Evolutionary conservation across 208 protist species (phyloP), one percentile per base, ranked within the genome.

Genomic region (Crithidia sp.): DNA sequence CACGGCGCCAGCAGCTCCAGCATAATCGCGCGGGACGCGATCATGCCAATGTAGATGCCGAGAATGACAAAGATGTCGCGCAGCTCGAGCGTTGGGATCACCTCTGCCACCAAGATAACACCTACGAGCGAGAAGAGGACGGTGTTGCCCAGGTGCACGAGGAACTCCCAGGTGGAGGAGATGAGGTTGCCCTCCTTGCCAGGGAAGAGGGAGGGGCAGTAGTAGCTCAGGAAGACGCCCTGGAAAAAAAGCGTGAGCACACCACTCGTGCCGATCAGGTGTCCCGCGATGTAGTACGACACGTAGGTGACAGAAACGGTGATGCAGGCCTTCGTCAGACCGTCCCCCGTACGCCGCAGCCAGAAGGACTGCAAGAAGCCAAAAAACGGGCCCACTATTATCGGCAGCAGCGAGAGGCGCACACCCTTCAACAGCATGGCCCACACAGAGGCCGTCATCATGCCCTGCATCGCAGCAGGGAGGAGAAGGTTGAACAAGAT

Each of bases 101-200:
- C 86, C 64, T 94, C 82, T 5, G 73, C 86, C 37, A 94, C 89
- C 53, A 97, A 81, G 63, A 95, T 95, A 44, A 96, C 76, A 54
- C 94, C 94, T 6, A 95, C 88, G 16, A 97, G 81, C 7, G 85
- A 89, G 83, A 97, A 97, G 59, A 97, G 83, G 12, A 96, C 59
- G 9, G 90, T 95, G 80, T 95, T 96, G 75, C 81, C 84, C 41
- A 95, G 56, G 78, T 96, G 90, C 28, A 96, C 94, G 47, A 95
- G 71, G 63, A 94, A 92, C 74, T 96, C 84, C 94, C 94, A 97
- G 45, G 90, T 88, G 40, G 83, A 72, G 61, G 88, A 90, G 43
- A 96, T 90, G 53, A 89, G 52, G 68, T 87, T 89, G 41, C 82
- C 80, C 79, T 95, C 85, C 37, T 83, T 78, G 50, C 86, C 93